Evolutionary conservation across 2,329 filamentous ascomycete species (phyloP).

Genomic region (Gnomoniopsis smithogilvyi): DNA sequence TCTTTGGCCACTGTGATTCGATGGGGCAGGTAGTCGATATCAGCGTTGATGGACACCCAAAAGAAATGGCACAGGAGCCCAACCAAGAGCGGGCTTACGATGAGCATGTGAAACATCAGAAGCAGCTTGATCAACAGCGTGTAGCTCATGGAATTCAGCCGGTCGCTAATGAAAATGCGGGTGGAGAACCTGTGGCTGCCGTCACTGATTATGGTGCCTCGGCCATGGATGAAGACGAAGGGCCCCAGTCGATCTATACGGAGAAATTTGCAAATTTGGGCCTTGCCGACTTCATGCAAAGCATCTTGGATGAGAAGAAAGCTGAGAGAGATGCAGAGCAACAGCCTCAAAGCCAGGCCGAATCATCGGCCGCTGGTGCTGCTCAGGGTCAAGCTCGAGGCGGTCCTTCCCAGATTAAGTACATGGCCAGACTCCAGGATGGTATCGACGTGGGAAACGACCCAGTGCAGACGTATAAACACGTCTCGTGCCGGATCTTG

Average conservation of each 20-base stretch:
- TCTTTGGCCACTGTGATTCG: not conserved
- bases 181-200: not conserved
- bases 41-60: not conserved
- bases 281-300: conserved; percentile 4
- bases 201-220: too few species aligned
- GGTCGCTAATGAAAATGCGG: too few species aligned
- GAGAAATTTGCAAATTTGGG: not conserved
- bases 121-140: not conserved
- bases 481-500: not conserved
- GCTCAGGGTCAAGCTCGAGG: not conserved
- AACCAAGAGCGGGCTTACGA: not conserved
- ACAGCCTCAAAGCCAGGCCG: not conserved
- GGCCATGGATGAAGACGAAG: not conserved
- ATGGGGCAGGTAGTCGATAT: conserved; percentile 9
- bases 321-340: not conserved
- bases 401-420: not conserved
- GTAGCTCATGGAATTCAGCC: conserved; percentile 1
- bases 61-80: not conserved
- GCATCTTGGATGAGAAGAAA: conserved; percentile 9
- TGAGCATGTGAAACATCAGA: not conserved
- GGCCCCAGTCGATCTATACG: conserved; percentile 5
- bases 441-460: not conserved
- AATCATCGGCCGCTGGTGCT: not conserved
- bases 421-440: not conserved
- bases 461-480: not conserved